Percentiles rank a stretch among this genome's conserved stretches.
Conservation (phyloP, 1,284 basidiomycete genomes). For the Fistulinella staudtii region DNA sequence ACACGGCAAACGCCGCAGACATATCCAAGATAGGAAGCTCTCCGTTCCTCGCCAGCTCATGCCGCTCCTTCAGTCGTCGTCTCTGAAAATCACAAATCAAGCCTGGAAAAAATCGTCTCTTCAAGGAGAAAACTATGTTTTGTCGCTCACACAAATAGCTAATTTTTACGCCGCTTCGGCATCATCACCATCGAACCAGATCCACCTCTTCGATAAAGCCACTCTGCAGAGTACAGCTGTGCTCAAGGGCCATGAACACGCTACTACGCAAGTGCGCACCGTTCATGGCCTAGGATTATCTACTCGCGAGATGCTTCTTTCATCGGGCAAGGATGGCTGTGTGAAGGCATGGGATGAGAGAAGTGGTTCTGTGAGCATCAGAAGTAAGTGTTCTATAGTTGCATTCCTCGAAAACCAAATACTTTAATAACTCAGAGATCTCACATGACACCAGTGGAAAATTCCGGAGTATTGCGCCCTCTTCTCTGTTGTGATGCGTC, state of each 20-base stretch:
- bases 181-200: constrained; percentile 53
- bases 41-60: too few species aligned
- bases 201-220: constrained; percentile 59
- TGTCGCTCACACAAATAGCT: constrained; percentile 48
- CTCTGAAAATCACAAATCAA: constrained; percentile 24
- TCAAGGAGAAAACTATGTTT: constrained; percentile 50
- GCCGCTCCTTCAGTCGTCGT: constrained; percentile 29
- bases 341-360: constrained; percentile 72
- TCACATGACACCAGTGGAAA: constrained; percentile 40
- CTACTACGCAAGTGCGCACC: constrained; percentile 49
- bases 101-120: constrained; percentile 38
- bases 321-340: constrained; percentile 60
- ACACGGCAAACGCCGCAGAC: constrained; percentile 23
- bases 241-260: constrained; percentile 51
- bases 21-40: constrained; percentile 27
- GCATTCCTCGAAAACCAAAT: constrained; percentile 15
- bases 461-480: constrained; percentile 40
- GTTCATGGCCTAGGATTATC: constrained; percentile 34
- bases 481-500: constrained; percentile 69
- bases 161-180: constrained; percentile 55
- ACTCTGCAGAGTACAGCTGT: constrained; percentile 45
- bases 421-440: constrained; percentile 46
- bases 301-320: constrained; percentile 42
- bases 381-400: constrained; percentile 47
- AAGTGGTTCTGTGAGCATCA: constrained; percentile 46